Evolutionary conservation across 2,329 filamentous ascomycete species (phyloP).

Genomic region (Elsinoe arachidis): DNA sequence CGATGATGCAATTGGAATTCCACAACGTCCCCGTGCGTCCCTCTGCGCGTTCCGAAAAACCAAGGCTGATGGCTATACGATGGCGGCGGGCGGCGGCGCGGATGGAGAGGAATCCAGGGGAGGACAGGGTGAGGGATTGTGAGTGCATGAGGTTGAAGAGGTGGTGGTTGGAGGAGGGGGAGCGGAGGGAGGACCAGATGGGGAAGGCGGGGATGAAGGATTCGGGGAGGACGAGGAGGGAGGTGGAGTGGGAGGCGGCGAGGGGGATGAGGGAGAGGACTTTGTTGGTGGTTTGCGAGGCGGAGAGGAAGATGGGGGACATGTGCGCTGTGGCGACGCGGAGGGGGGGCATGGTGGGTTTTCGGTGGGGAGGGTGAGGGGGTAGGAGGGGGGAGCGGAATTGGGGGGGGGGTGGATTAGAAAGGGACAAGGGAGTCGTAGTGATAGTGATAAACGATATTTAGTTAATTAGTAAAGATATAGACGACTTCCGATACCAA

Average conservation of each 20-base stretch:
- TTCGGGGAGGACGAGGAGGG: constrained; percentile 48
- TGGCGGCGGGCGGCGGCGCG: constrained; percentile 32
- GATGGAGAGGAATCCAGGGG: constrained; percentile 38
- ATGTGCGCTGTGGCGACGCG: constrained; percentile 23
- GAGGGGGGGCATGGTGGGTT: constrained; percentile 17
- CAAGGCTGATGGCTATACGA: constrained; percentile 39
- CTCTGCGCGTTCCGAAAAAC: constrained; percentile 41
- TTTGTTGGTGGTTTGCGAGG: constrained; percentile 39
- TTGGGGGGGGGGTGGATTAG: no score
- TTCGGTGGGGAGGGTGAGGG: background rate
- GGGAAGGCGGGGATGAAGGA: constrained; percentile 47
- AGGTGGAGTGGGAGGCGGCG: constrained; percentile 37
- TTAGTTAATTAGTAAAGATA: no score
- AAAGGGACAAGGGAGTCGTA: no score
- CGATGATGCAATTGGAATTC: constrained; percentile 45
- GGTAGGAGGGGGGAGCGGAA: background rate
- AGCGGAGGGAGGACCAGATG: constrained; percentile 39
- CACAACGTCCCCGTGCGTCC: constrained; percentile 41
- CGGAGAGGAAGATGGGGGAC: constrained; percentile 41
- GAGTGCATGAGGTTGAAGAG: constrained; percentile 40
- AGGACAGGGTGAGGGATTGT: constrained; percentile 39
- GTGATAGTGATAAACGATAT: no score
- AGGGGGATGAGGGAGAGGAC: constrained; percentile 38
- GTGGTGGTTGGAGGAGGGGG: constrained; percentile 43
- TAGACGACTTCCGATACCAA: no score